Evolutionary conservation across 2,329 filamentous ascomycete species (phyloP), one percentile per base, ranked within the genome.

Genomic region (Diaporthe humulicola): DNA sequence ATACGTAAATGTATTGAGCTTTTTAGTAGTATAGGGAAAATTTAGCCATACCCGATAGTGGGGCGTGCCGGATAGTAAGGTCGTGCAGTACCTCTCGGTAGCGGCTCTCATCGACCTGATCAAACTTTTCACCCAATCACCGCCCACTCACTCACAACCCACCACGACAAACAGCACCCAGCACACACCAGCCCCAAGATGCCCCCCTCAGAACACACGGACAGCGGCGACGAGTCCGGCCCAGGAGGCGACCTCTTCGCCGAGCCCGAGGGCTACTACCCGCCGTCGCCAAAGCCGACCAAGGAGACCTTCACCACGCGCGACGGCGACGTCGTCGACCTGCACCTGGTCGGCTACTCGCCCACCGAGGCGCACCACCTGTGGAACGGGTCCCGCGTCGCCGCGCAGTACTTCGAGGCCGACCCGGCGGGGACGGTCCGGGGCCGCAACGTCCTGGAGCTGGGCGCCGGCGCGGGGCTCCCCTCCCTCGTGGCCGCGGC

Each of bases 341-440:
- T 98, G 77, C 91, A 94, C 79, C 90, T 98, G 85, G 94, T 98
- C 58, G 96, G 96, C 75, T 92, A 94, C 83, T 96, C 94, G 86
- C 94, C 95, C 33, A 90, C 97, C 19, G 98, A 97, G 90, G 96
- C 95, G 22, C 95, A 98, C 84, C 90, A 94, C 77, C 89, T 98
- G 40, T 98, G 96, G 96, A 97, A 98, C 83, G 96, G 95, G 76
- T 93, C 93, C 75, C 93, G 94, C 76, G 91, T 94, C 52, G 89
- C 96, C 66, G 91, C 95, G 22, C 88, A 91, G 78, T 95, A 95
- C 84, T 91, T 98, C 74, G 95, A 98, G 84, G 85, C 90, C 56
- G 87, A 91, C 77, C 88, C 91, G n/a, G 80, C 83, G 12, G 88
- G 94, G 6, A 69, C 64, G 9, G 88, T 98, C n/a, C 80, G 84